Base-by-base conservation (phyloP, 1,284 basidiomycete genomes). In the Ganoderma sp. region DNA sequence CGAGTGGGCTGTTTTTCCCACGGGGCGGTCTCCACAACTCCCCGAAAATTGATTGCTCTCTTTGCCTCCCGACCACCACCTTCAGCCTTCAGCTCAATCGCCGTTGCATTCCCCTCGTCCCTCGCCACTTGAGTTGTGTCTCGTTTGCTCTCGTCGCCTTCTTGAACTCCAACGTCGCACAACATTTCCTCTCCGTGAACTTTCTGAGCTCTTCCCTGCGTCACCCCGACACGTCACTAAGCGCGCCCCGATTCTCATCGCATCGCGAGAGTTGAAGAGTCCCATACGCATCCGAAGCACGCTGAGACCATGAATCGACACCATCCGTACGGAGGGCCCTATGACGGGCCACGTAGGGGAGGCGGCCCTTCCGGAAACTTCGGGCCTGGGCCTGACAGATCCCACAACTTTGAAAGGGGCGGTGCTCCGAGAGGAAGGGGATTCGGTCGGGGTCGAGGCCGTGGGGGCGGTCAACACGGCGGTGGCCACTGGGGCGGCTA, bases 261-360 rank as follows among this genome's bases (percentile, higher is more conserved):
- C 57, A 60, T 48, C 61, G 56, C 66, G 64, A 60, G 58, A 70
- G 60, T 64, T 68, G 41, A 73, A 73, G 63, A 67, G 58, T 56
- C 41, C 61, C 59, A 58, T 58, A 58, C 56, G n/a, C 56, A 58
- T 32, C 48, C 37, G 64, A 72, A 73, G 64, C 69, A 64, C 69
- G 61, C 67, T 68, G 67, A 75, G 75, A 75, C 71, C 73, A 94
- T 94, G 92, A 93, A 92, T 81, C 91, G 93, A 75, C 93, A 95
- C 82, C 93, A 95, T 85, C 90, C 93, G 34, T 96, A 95, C 81
- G 88, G 81, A 69, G 78, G 84, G 75, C 85, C 85, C 77, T 93
- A 90, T 86, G 92, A 94, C 71, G 84, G 82, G 63, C 74, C 79
- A 42, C 86, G 85, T 69, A 84, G 91, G 77, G 91, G 91, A 77